phyloP scores from a whole-genome alignment of 129 eudicot species.

The Dittrichia graveolens region DNA sequence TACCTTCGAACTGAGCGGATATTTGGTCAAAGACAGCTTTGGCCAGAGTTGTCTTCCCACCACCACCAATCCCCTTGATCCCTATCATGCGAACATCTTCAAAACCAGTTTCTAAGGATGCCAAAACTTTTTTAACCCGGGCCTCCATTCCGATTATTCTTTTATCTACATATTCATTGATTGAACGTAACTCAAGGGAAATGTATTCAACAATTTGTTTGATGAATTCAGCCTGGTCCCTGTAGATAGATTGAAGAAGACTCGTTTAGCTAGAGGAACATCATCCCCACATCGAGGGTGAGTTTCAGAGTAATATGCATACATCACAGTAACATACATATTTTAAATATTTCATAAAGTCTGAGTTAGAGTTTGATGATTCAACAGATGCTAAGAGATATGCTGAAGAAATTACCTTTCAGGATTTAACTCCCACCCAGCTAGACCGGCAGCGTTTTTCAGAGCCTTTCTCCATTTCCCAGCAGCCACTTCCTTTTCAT shows the following conservation, averaged over 20 bases:
- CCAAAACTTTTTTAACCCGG: neutral
- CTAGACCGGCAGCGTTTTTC: slow-evolving; percentile 19
- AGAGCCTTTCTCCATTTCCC: slow-evolving; percentile 33
- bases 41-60: slow-evolving; percentile 37
- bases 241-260: neutral
- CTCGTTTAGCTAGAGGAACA: neutral
- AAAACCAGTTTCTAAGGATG: neutral
- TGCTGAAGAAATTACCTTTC: slow-evolving; percentile 21
- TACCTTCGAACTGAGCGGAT: slow-evolving; percentile 18
- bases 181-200: slow-evolving; percentile 4
- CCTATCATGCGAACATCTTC: slow-evolving; percentile 27
- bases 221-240: slow-evolving; percentile 17
- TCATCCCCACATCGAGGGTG: neutral
- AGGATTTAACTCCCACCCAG: slow-evolving; percentile 30
- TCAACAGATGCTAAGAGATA: neutral
- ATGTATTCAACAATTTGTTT: slow-evolving; percentile 4
- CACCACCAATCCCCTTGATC: slow-evolving; percentile 32
- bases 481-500: neutral
- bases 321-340: neutral
- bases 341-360: too few species aligned
- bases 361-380: neutral
- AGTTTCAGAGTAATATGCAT: neutral
- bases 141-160: slow-evolving; percentile 15
- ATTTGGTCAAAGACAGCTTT: slow-evolving; percentile 19
- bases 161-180: neutral